These are phyloP conservation scores for Linnemannia exigua DNA, from an alignment of 192 early-diverging fungal genomes.

Conservation along the genomic window DNA sequence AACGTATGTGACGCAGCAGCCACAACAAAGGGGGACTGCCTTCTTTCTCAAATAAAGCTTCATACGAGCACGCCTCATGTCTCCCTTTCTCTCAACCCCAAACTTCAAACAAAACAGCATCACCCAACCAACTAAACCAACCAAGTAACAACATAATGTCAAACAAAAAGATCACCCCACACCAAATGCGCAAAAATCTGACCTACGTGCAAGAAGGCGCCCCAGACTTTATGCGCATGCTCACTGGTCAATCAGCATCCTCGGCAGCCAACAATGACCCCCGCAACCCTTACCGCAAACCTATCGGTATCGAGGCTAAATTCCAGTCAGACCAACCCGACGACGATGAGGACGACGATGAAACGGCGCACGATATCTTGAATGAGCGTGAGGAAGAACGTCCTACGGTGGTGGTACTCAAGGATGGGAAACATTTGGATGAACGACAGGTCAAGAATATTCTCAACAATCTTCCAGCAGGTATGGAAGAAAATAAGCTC, in stretches of 20 bases:
- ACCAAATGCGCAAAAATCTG: constrained; percentile 51
- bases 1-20: neutral
- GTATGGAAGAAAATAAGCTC: constrained; percentile 13
- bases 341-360: constrained; percentile 53
- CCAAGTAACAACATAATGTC: constrained; percentile 19
- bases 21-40: neutral
- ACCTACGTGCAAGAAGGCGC: constrained; percentile 45
- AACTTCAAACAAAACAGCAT: neutral
- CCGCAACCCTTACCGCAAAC: constrained; percentile 51
- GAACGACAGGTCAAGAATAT: constrained; percentile 55
- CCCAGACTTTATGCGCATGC: constrained; percentile 56
- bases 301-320: constrained; percentile 54
- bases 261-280: constrained; percentile 36
- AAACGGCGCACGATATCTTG: constrained; percentile 46
- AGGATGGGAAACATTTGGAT: constrained; percentile 55
- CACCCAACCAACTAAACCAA: neutral
- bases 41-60: neutral
- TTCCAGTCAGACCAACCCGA: constrained; percentile 28
- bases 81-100: neutral
- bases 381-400: constrained; percentile 56
- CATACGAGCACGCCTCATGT: neutral
- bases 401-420: constrained; percentile 54
- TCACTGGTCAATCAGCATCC: constrained; percentile 41
- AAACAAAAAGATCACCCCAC: constrained; percentile 45
- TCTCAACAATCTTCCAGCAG: constrained; percentile 42